Conservation (phyloP, 2,329 filamentous ascomycete species). For the Waltergamsia citrina region DNA sequence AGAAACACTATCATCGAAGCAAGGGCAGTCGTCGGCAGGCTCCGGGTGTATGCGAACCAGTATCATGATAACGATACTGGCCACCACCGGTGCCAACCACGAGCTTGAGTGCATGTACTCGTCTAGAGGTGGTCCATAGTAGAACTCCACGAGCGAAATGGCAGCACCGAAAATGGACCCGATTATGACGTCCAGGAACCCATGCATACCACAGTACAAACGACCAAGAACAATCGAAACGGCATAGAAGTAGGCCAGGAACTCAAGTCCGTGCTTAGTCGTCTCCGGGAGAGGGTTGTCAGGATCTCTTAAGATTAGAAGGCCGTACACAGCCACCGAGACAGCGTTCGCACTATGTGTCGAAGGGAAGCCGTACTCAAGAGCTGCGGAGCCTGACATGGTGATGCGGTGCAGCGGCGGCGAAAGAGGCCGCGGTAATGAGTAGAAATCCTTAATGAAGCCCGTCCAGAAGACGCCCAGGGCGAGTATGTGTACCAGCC, state of each 20-base stretch:
- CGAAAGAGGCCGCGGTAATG: constrained; percentile 82
- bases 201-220: constrained; percentile 97
- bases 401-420: constrained; percentile 90
- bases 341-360: constrained; percentile 97
- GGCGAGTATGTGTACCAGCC: constrained; percentile 66
- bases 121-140: constrained; percentile 55
- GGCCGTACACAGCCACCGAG: constrained; percentile 78
- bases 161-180: constrained; percentile 69
- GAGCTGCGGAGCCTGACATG: constrained; percentile 89
- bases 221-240: constrained; percentile 83
- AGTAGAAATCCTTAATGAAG: constrained; percentile 89
- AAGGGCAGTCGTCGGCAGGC: constrained; percentile 92
- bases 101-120: constrained; percentile 57
- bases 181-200: constrained; percentile 81
- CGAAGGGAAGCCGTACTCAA: constrained; percentile 96
- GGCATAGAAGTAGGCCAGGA: constrained; percentile 73
- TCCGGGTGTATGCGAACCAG: constrained; percentile 89
- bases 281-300: constrained; percentile 52
- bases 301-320: constrained; percentile 59
- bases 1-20: constrained; percentile 91
- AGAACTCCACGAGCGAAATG: constrained; percentile 50
- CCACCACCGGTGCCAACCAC: constrained; percentile 53
- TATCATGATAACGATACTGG: constrained; percentile 58
- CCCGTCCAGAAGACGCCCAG: constrained; percentile 80
- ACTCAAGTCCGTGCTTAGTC: constrained; percentile 54